phyloP scores from a whole-genome alignment of 306 rosid species.

The Dalbergia oliveri region DNA sequence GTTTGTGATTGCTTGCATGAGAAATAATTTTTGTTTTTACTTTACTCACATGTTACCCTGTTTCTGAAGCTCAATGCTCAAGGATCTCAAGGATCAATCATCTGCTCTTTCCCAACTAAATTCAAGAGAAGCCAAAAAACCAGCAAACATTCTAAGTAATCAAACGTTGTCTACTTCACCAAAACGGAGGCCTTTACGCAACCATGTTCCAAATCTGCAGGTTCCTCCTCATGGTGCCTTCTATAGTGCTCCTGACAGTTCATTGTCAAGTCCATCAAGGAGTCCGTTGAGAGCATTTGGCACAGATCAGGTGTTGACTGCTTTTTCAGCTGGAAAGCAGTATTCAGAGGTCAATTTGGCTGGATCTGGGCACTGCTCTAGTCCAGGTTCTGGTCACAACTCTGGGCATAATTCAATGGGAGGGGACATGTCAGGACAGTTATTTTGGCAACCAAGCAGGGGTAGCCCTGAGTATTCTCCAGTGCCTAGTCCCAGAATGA shows the following conservation, averaged over 20 bases:
- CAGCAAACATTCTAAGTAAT: conserved; percentile 64
- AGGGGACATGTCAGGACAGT: conserved; percentile 89
- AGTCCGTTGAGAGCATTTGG: conserved; percentile 59
- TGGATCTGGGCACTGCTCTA: conserved; percentile 97
- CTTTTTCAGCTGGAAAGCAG: conserved; percentile 51
- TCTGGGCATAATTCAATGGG: conserved; percentile 99
- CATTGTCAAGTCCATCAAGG: conserved; percentile 59
- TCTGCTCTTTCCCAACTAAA: conserved; percentile 55
- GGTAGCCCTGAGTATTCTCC: conserved; percentile 64
- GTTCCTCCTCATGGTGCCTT: conserved; percentile 85
- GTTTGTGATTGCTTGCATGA: conserved; percentile 35
- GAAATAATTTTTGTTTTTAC: conserved; percentile 41
- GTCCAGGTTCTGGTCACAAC: conserved; percentile 98
- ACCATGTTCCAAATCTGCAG: conserved; percentile 87
- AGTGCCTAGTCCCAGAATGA: conserved; percentile 60
- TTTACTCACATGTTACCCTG: conserved; percentile 48
- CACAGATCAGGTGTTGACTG: conserved; percentile 57
- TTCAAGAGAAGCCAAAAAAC: conserved; percentile 68
- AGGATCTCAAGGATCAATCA: conserved; percentile 82
- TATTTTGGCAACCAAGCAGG: conserved; percentile 62
- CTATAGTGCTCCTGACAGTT: conserved; percentile 91
- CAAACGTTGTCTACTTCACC: conserved; percentile 69
- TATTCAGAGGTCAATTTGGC: conserved; percentile 53
- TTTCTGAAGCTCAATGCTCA: conserved; percentile 72
- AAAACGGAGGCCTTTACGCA: conserved; percentile 79